Conservation (phyloP, 177 flowering plant species). For the Vitis hybrid region DNA sequence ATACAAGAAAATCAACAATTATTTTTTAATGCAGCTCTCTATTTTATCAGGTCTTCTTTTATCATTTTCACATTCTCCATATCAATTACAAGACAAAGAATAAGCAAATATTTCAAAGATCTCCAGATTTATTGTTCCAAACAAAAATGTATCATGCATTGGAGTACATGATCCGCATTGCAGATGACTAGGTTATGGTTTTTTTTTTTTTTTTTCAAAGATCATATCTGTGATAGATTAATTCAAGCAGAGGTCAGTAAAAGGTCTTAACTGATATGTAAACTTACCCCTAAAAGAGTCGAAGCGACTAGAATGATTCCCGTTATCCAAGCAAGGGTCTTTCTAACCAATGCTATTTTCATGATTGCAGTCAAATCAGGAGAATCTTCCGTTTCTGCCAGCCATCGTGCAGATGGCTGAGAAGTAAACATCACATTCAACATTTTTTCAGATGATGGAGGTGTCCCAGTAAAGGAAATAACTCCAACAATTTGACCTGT, state of each 20-base stretch:
- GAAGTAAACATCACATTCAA: constrained; percentile 44
- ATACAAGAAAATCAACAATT: no score
- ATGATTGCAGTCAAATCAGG: constrained; percentile 14
- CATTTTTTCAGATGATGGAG: constrained; percentile 28
- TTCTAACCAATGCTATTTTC: constrained; percentile 61
- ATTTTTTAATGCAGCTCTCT: no score
- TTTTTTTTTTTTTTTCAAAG: no score
- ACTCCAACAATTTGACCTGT: constrained; percentile 88
- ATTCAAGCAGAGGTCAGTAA: background rate
- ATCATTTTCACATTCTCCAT: no score
- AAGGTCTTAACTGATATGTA: background rate
- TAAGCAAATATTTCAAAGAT: no score
- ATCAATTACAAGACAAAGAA: no score
- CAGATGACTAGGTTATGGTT: no score
- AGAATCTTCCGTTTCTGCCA: constrained; percentile 48
- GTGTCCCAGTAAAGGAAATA: constrained; percentile 30
- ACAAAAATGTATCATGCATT: no score
- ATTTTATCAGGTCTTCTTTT: no score
- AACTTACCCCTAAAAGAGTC: constrained; percentile 87
- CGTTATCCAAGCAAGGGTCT: constrained; percentile 81
- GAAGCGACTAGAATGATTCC: constrained; percentile 85
- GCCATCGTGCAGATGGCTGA: constrained; percentile 46
- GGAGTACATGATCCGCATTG: no score
- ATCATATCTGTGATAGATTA: no score
- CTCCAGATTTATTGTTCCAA: no score